Evolutionary conservation across 768 basidiomycete species (phyloP).

Genomic region (Infundibulicybe gibba): DNA sequence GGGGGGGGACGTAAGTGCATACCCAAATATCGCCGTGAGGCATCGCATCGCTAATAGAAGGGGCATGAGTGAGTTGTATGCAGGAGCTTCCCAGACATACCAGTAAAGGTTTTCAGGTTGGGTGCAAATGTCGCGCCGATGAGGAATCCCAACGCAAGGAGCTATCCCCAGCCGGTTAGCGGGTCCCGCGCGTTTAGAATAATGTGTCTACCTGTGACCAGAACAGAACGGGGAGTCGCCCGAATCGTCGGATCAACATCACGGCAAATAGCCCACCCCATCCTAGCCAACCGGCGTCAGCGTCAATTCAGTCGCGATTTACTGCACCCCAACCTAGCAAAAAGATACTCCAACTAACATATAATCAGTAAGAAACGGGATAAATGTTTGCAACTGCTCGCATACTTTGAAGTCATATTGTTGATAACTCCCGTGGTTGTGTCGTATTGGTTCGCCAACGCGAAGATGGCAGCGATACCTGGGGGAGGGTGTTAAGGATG

Average conservation of each 20-base stretch:
- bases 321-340: slow-evolving; percentile 36
- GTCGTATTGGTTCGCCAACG: slow-evolving; percentile 49
- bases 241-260: slow-evolving; percentile 58
- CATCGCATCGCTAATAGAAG: slow-evolving; percentile 47
- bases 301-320: no score
- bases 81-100: slow-evolving; percentile 18
- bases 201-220: slow-evolving; percentile 56
- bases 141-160: slow-evolving; percentile 41
- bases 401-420: slow-evolving; percentile 55
- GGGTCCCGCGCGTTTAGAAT: neutral
- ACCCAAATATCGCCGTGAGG: slow-evolving; percentile 55
- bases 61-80: neutral
- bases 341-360: slow-evolving; percentile 60
- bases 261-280: slow-evolving; percentile 63
- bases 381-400: neutral
- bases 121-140: slow-evolving; percentile 48
- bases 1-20: neutral
- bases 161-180: slow-evolving; percentile 14
- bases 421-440: slow-evolving; percentile 58
- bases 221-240: slow-evolving; percentile 65
- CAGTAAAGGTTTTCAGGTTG: slow-evolving; percentile 52
- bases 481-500: neutral
- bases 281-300: slow-evolving; percentile 25
- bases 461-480: slow-evolving; percentile 64
- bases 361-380: neutral